phyloP scores from a whole-genome alignment of 345 rosid genomes.

The Brassica carinata region DNA sequence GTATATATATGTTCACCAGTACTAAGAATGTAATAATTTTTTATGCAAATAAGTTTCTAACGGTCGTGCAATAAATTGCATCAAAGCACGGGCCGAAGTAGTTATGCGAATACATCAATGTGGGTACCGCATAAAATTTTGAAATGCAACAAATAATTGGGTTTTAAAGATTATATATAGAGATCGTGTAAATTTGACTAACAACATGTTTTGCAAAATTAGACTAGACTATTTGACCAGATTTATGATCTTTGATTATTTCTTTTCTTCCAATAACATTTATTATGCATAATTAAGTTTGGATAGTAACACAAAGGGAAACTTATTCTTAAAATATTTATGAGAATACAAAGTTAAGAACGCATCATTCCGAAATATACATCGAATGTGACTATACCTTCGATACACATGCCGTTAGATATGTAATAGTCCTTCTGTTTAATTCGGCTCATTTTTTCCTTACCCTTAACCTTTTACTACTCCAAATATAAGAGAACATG shows the following conservation, averaged over 20 bases:
- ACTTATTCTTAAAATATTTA: neutral
- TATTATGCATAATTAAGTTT: neutral
- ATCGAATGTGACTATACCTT: neutral
- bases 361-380: neutral
- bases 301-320: neutral
- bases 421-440: neutral
- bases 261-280: neutral
- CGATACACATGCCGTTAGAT: neutral
- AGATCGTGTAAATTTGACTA: neutral
- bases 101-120: neutral
- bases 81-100: neutral
- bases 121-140: neutral
- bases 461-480: neutral
- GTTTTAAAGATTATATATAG: neutral
- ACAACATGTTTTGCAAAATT: neutral
- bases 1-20: neutral
- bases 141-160: neutral
- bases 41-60: neutral
- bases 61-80: neutral
- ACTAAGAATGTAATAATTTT: neutral
- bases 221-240: neutral
- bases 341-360: neutral
- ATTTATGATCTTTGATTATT: neutral
- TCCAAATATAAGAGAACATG: neutral
- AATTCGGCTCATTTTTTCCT: neutral